A percentile compares a stretch with the other conserved stretches of the same genome.
phyloP scores from a whole-genome alignment of 768 basidiomycete genomes.

The Russula sp. region DNA sequence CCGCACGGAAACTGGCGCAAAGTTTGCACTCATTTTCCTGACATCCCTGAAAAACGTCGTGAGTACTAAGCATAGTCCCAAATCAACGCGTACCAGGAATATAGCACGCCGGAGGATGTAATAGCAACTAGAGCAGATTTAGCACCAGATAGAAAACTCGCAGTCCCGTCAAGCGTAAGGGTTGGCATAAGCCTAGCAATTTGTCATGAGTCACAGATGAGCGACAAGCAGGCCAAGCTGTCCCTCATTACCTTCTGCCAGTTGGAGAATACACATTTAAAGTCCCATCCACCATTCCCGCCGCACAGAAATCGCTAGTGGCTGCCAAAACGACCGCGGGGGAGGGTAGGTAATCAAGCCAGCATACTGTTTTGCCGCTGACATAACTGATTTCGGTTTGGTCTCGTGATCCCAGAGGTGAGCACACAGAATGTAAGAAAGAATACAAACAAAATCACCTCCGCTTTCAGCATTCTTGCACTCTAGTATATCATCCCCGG shows the following conservation, averaged over 20 bases:
- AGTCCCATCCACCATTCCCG: slow-evolving; percentile 69
- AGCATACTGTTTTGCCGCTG: slow-evolving; percentile 65
- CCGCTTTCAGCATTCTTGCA: slow-evolving; percentile 67
- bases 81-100: slow-evolving; percentile 55
- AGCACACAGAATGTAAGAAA: background rate
- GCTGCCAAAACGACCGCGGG: slow-evolving; percentile 64
- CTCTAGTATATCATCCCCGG: slow-evolving; percentile 69
- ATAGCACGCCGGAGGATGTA: slow-evolving; percentile 64
- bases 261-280: slow-evolving; percentile 81
- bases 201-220: background rate
- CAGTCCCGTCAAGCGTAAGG: slow-evolving; percentile 63
- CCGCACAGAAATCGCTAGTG: slow-evolving; percentile 64
- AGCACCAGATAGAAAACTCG: slow-evolving; percentile 60
- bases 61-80: background rate
- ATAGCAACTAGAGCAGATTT: slow-evolving; percentile 64
- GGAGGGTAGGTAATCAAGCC: slow-evolving; percentile 83
- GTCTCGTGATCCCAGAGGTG: slow-evolving; percentile 34
- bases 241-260: slow-evolving; percentile 62
- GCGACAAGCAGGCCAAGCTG: background rate
- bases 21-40: slow-evolving; percentile 56
- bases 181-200: slow-evolving; percentile 65
- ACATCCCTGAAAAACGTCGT: slow-evolving; percentile 52
- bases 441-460: slow-evolving; percentile 35
- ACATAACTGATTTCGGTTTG: slow-evolving; percentile 62
- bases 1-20: slow-evolving; percentile 57